Conservation (phyloP, 2,329 filamentous ascomycete genomes). For the Saccharata proteae region DNA sequence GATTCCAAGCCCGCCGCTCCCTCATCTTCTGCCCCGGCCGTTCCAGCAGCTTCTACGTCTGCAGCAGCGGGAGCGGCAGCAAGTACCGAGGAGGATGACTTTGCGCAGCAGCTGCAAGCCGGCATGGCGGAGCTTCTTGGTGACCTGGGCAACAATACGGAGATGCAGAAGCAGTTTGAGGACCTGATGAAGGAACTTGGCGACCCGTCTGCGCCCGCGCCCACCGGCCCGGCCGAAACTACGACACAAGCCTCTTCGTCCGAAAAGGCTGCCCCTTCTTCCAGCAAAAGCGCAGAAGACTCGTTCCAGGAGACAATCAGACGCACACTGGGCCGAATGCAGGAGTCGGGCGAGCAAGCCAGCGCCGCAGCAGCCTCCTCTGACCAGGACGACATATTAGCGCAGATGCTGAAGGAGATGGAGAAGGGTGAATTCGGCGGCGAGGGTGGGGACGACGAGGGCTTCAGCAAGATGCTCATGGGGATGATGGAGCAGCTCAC, state of each 20-base stretch:
- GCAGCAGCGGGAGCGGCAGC: constrained; percentile 24
- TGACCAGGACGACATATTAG: constrained; percentile 60
- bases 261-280: constrained; percentile 8
- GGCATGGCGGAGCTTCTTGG: constrained; percentile 78
- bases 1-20: constrained; percentile 30
- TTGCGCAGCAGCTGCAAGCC: constrained; percentile 74
- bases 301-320: constrained; percentile 88
- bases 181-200: constrained; percentile 63
- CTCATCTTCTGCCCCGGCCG: constrained; percentile 9
- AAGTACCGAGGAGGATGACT: constrained; percentile 52
- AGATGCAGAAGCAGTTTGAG: constrained; percentile 70
- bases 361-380: constrained; percentile 62
- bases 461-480: constrained; percentile 88
- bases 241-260: constrained; percentile 11
- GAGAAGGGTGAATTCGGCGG: constrained; percentile 47
- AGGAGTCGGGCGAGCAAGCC: constrained; percentile 73
- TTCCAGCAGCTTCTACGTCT: constrained; percentile 21
- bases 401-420: constrained; percentile 87
- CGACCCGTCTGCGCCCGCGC: constrained; percentile 27
- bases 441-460: constrained; percentile 55
- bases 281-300: constrained; percentile 41
- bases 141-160: constrained; percentile 48
- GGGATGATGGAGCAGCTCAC: constrained; percentile 99
- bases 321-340: constrained; percentile 92
- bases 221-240: constrained; percentile 13